Evolutionary conservation across 192 early-diverging fungal species (phyloP).

Genomic region (Backusella macrospora): DNA sequence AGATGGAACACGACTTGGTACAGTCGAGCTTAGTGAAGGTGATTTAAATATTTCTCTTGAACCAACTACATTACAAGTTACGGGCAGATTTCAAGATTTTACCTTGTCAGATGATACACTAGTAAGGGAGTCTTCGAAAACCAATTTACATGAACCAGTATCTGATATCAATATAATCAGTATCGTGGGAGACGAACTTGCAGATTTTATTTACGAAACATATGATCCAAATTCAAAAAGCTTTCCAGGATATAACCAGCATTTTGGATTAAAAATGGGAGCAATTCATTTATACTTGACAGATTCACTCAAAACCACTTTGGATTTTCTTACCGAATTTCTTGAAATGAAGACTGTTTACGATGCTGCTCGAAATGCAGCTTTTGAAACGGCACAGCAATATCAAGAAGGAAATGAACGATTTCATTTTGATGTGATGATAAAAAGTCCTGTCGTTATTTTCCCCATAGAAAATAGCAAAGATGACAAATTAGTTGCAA

Average conservation of each 20-base stretch:
- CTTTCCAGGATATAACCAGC: slow-evolving; percentile 76
- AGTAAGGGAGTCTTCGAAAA: not conserved
- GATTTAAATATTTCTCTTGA: slow-evolving; percentile 57
- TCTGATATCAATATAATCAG: slow-evolving; percentile 54
- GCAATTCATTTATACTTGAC: slow-evolving; percentile 68
- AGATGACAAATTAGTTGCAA: slow-evolving; percentile 56
- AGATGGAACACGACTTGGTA: slow-evolving; percentile 62
- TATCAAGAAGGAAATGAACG: slow-evolving; percentile 63
- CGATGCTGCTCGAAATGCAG: slow-evolving; percentile 71
- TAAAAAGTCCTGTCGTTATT: slow-evolving; percentile 76
- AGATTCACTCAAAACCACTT: slow-evolving; percentile 59
- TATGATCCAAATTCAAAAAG: slow-evolving; percentile 48
- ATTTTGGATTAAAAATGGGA: slow-evolving; percentile 61
- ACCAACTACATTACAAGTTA: slow-evolving; percentile 45
- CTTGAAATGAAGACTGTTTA: slow-evolving; percentile 70
- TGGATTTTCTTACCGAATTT: slow-evolving; percentile 73
- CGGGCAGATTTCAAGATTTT: slow-evolving; percentile 58
- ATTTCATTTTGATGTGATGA: slow-evolving; percentile 72
- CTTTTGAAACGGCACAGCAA: slow-evolving; percentile 64
- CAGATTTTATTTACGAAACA: slow-evolving; percentile 75
- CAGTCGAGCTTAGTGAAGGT: slow-evolving; percentile 58
- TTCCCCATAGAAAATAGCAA: slow-evolving; percentile 62
- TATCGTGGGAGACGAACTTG: slow-evolving; percentile 75
- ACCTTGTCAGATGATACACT: slow-evolving; percentile 53
- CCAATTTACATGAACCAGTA: not conserved